Evolutionary conservation across 2,329 filamentous ascomycete species (phyloP), one percentile per base, ranked within the genome.

Genomic region (Calonectria pauciramosa): DNA sequence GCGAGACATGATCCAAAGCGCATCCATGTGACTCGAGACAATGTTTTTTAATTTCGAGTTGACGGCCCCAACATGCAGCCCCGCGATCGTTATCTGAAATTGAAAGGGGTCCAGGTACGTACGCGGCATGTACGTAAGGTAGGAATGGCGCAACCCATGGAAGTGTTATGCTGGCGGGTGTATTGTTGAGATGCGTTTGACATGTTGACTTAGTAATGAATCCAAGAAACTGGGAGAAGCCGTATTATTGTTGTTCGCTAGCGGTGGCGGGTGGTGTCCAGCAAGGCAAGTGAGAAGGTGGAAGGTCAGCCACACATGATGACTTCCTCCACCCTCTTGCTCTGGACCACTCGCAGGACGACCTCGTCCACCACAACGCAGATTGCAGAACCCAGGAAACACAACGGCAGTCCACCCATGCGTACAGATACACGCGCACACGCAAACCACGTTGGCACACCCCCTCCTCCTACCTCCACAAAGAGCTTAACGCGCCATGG

Each of bases 401-500:
- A 64, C 60, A 64, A 47, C 60, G 60, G 60, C 26, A 64, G 23
- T 47, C 60, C 26, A 11, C 36, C 36, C 59, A 44, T 44, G 60
- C 20, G 49, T 34, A 30, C 64, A 67, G n/a, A 52, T 28, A 54
- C 47, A 49, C 36, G n/a, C 49, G 34, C 49, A 18, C 18, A 38
- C 36, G 38, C 60, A 71, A 71, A 60, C n/a, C 49, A 64, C 56
- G 34, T 26, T 34, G 54, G 8, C 71, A 59, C 65, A 8, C 71
- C 47, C 71, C 51, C 66, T 36, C 65, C 71, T 68, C 26, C 36
- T 16, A 38, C 52, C 59, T 67, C 71, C 71, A 70, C 66, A 51
- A 56, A 54, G 66, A 60, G 71, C 51, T 70, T 70, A 73, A 73
- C 59, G 67, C 63, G 49, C 66, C 71, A 64, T 69, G 59, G 51